A percentile compares a stretch with the other conserved stretches of the same genome.
phyloP scores from a whole-genome alignment of 1,139 yeast genomes.

The Tardiomyces digboiensis region DNA sequence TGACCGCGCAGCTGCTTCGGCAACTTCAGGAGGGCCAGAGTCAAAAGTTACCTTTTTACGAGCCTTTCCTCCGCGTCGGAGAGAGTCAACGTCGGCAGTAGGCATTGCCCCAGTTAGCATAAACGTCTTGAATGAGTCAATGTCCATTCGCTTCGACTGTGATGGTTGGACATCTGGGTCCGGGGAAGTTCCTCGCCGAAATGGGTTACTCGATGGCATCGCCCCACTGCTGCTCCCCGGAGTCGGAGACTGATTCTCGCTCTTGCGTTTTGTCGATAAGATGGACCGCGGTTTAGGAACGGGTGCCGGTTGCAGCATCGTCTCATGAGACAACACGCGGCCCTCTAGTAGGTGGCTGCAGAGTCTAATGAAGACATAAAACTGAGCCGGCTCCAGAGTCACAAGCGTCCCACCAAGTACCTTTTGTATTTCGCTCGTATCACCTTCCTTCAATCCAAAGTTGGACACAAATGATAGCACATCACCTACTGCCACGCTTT shows the following conservation, averaged over 20 bases:
- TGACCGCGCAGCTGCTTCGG: constrained; percentile 31
- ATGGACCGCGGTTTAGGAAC: constrained; percentile 30
- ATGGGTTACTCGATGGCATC: constrained; percentile 19
- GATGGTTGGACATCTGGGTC: constrained; percentile 4
- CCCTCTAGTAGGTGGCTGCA: constrained; percentile 30
- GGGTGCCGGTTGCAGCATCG: constrained; percentile 25
- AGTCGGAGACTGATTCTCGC: constrained; percentile 6
- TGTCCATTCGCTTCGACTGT: constrained; percentile 17
- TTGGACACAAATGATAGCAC: constrained; percentile 29
- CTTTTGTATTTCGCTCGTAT: constrained; percentile 20
- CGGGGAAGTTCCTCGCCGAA: constrained; percentile 13
- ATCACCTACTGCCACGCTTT: constrained; percentile 28
- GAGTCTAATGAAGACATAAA: constrained; percentile 31
- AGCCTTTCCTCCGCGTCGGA: constrained; percentile 5
- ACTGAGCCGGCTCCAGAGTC: constrained; percentile 30
- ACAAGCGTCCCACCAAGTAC: constrained; percentile 23
- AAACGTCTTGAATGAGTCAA: constrained; percentile 28
- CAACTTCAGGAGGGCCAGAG: constrained; percentile 29
- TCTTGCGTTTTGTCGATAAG: constrained; percentile 22
- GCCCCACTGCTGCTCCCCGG: constrained; percentile 2
- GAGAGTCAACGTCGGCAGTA: background rate
- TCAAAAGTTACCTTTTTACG: constrained; percentile 30
- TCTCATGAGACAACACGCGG: constrained; percentile 16
- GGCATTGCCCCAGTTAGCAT: constrained; percentile 27
- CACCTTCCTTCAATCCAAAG: constrained; percentile 28